These are phyloP conservation scores for Didymosphaeria variabile DNA, from an alignment of 2,329 filamentous ascomycete genomes.

Conservation along the genomic window DNA sequence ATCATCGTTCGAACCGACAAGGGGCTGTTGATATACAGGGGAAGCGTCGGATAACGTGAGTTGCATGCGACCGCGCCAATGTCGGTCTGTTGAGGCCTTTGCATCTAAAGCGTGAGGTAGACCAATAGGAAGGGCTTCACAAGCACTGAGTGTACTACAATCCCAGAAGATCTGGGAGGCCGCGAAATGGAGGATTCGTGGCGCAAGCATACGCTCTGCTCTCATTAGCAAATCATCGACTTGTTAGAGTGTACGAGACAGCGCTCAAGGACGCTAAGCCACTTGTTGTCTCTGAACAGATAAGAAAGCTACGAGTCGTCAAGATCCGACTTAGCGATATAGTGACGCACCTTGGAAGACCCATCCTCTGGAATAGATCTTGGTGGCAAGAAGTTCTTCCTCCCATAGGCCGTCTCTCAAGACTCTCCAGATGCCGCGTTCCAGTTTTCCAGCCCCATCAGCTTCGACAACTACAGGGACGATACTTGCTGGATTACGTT, in stretches of 20 bases:
- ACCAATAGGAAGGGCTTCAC: conserved; percentile 22
- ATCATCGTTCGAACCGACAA: conserved; percentile 20
- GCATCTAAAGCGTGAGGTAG: conserved; percentile 19
- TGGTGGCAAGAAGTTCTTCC: conserved; percentile 16
- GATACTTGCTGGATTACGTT: conserved; percentile 15
- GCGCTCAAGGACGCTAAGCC: too few species aligned
- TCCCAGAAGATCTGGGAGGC: conserved; percentile 32
- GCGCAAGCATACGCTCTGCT: conserved; percentile 29
- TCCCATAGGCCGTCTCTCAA: conserved; percentile 26
- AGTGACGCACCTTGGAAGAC: conserved; percentile 28
- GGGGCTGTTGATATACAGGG: background rate
- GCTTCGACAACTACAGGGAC: conserved; percentile 6
- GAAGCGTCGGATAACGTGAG: background rate
- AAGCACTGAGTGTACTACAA: conserved; percentile 23
- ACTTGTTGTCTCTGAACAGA: background rate
- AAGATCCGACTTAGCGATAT: background rate
- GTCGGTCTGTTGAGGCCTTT: conserved; percentile 17
- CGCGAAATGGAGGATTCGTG: conserved; percentile 28
- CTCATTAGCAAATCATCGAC: background rate
- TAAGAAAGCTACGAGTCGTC: background rate
- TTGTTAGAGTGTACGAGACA: background rate
- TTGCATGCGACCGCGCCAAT: conserved; percentile 26
- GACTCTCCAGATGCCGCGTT: conserved; percentile 22
- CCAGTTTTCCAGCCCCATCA: conserved; percentile 8
- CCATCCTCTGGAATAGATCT: conserved; percentile 29